Evolutionary conservation across 148 eudicot species (phyloP), one percentile per base, ranked within the genome.

Genomic region (Euryodendron excelsum): DNA sequence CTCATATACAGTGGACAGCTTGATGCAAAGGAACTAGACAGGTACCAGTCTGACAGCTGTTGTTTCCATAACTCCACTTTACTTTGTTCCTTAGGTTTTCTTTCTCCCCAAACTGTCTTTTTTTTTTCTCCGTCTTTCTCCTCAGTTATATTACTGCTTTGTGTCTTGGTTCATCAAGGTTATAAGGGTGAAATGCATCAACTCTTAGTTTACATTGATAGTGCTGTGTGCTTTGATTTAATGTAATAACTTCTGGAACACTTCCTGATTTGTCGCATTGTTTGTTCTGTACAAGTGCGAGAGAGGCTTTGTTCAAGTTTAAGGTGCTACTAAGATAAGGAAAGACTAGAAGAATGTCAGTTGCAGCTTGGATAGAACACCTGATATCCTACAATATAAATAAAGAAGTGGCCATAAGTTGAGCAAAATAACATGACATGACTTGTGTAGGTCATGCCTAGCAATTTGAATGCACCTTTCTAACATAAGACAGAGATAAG

Each of bases 1-100:
- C 85, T 96, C 65, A 90, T 96, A 75, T 96, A 96, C 74, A 91
- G 98, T 82, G 99, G 99, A 39, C 90, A 96, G 77, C 97, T 96
- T 76, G 99, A 96, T 85, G 77, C 94, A 47, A 91, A 91, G 80
- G 98, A 93, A 69, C 88, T 96, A 15, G 99, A 96, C 89, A 93
- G 97, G 98, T 93, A 85, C 59, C 47, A 48, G 9, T 77, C 18
- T 68, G 15, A 20, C n/a, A 72, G 1, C 31, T 52, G 39, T 80
- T 59, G 55, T 73, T 61, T 44, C 69, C 59, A 44, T 52, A 18
- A 71, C n/a, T 63, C 21, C 25, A 39, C 4, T 45, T 61, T 30
- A 11, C 27, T 75, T n/a, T 75, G 39, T 44, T 18, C 21, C n/a
- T 10, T n/a, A 25, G 27, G 15, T 34, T 69, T 17, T 23, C 21